Evolutionary conservation across 2,329 filamentous ascomycete genomes (phyloP), one percentile per base, ranked within the genome.

Genomic region (Sclerotiophoma versabilis): DNA sequence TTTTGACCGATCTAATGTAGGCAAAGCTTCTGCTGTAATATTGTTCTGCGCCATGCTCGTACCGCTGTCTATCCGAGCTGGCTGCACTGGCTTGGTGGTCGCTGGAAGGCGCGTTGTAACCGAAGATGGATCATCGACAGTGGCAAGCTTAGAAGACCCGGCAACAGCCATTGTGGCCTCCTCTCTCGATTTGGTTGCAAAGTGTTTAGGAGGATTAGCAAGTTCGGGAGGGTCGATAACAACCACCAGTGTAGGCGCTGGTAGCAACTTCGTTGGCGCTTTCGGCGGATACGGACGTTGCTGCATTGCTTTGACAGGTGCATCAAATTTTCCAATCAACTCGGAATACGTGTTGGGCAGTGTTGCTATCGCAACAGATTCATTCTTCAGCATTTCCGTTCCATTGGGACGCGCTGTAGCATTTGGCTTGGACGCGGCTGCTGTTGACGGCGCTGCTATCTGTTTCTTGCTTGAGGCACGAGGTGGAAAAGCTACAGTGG

Each of bases 61-160:
- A 5, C 46, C 47, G 27, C 52, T 50, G 4, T 56, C 52, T 33
- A 29, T 32, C 11, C 52, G 41, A 12, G 42, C 36, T 23, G 52
- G 46, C 4, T 50, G 41, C 0, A 19, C 17, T 19, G 20, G 19
- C 9, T 38, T 43, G 2, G 7, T 4, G 19, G 3, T 9, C 17
- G n/a, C n/a, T 25, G 25, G 10, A 26, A 9, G 9, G 12, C 11
- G 10, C 6, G 29, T 14, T 22, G n/a, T 14, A 14, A 12, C 12
- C 23, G 23, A 1, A n/a, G 46, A 34, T 6, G 20, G 19, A 2
- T 23, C 20, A 9, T n/a, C 12, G 5, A 26, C 5, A 11, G 26
- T 22, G 12, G 3, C 26, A 25, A 15, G 32, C n/a, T 44, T 33
- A 5, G 10, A 17, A 1, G 17, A 5, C 2, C 8, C 17, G 30